phyloP scores from a whole-genome alignment of 192 early-diverging fungal genomes.

The Linnemannia zychae region DNA sequence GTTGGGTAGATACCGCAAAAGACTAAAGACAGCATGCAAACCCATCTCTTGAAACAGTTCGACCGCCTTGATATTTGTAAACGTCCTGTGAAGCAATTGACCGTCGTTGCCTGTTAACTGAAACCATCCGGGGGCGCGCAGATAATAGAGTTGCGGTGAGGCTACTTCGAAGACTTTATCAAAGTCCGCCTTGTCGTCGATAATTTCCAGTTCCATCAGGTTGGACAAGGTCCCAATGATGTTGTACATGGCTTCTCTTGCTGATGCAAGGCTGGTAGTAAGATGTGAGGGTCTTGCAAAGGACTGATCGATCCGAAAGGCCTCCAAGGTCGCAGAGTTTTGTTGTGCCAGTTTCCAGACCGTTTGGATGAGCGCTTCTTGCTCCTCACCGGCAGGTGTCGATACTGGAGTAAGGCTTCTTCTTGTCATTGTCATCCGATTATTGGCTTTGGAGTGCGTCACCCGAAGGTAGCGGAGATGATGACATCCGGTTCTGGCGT shows the following conservation, averaged over 20 bases:
- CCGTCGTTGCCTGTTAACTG: not conserved
- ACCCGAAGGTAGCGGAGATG: not conserved
- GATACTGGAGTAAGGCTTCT: too few relatives aligned
- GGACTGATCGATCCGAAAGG: not conserved
- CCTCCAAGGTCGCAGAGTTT: not conserved
- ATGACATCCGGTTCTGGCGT: not conserved
- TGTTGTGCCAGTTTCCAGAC: not conserved
- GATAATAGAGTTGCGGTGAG: not conserved
- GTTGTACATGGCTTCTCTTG: not conserved
- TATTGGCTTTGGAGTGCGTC: not conserved
- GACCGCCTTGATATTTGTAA: not conserved
- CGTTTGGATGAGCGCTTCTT: not conserved
- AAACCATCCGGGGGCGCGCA: not conserved
- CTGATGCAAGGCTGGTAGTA: not conserved
- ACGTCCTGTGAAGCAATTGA: not conserved
- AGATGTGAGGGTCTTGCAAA: not conserved
- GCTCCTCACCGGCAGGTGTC: not conserved
- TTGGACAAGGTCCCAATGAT: not conserved
- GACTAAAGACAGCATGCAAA: not conserved
- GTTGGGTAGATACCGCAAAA: not conserved
- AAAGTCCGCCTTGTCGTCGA: not conserved
- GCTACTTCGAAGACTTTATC: not conserved
- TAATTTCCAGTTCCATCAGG: not conserved
- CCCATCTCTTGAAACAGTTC: not conserved
- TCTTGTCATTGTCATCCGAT: not conserved